Evolutionary conservation across 441 rosid species (phyloP).

Genomic region (Pelargonium fulgidum): DNA sequence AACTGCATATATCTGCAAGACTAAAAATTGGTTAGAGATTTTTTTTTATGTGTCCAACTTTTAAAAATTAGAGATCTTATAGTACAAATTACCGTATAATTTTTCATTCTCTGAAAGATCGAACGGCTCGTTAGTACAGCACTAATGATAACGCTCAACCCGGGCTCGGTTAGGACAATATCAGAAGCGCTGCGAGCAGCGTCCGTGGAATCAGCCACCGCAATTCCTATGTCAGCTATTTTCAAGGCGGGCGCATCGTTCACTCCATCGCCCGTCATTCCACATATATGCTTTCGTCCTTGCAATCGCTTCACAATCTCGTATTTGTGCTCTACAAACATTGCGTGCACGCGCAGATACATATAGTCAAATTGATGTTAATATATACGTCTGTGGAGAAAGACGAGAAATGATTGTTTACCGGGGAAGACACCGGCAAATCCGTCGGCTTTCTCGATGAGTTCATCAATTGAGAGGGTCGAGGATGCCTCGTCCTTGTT

Average conservation of each 20-base stretch:
- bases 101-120: constrained; percentile 96
- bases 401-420: constrained; percentile 18
- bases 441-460: constrained; percentile 88
- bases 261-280: constrained; percentile 96
- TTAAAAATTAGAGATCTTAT: neutral
- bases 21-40: neutral
- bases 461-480: constrained; percentile 25
- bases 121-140: constrained; percentile 91
- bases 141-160: constrained; percentile 74
- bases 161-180: constrained; percentile 87
- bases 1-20: constrained; percentile 58
- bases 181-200: constrained; percentile 87
- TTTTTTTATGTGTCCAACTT: neutral
- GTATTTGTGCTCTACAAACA: constrained; percentile 62
- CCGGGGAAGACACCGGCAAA: constrained; percentile 97
- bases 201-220: constrained; percentile 89
- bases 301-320: constrained; percentile 86
- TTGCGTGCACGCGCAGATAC: too few relatives aligned
- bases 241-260: constrained; percentile 89
- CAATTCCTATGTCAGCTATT: constrained; percentile 87
- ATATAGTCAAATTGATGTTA: too few relatives aligned
- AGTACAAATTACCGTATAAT: constrained; percentile 46
- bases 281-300: constrained; percentile 67
- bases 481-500: too few relatives aligned
- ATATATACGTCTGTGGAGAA: too few relatives aligned